phyloP scores from a whole-genome alignment of 164 flowering plant species.

The Sedum album region DNA sequence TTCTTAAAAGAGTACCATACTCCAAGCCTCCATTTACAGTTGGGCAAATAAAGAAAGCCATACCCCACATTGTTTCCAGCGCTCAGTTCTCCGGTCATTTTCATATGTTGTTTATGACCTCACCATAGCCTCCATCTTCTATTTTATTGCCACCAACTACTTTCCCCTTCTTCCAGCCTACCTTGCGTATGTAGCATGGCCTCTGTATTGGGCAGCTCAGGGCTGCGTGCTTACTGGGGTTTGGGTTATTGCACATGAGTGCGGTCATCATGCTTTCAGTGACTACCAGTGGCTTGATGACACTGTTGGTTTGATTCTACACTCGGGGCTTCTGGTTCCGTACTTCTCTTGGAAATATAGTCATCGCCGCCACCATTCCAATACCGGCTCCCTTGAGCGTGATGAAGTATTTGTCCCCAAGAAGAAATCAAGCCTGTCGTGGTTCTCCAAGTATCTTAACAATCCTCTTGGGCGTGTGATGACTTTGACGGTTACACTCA shows the following conservation, averaged over 20 bases:
- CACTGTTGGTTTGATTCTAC: conserved; percentile 3
- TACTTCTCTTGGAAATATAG: conserved; percentile 8
- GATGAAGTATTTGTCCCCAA: conserved; percentile 8
- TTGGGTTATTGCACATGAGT: conserved; percentile 8
- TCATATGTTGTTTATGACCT: conserved; percentile 6
- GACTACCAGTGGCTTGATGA: conserved; percentile 7
- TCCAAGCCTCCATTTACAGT: conserved; percentile 6
- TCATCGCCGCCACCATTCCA: conserved; percentile 8
- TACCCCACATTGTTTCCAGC: conserved; percentile 8
- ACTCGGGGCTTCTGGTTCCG: not conserved
- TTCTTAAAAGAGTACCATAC: not conserved
- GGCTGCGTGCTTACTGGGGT: conserved; percentile 1
- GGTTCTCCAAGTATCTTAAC: conserved; percentile 4
- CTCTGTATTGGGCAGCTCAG: conserved; percentile 3
- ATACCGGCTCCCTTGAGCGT: conserved; percentile 3
- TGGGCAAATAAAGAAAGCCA: conserved; percentile 5
- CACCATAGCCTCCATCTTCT: conserved; percentile 1
- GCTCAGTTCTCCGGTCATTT: not conserved
- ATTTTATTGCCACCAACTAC: conserved; percentile 4
- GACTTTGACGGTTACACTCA: not conserved
- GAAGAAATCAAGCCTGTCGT: not conserved
- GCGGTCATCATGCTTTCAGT: conserved; percentile 7
- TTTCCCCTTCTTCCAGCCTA: conserved; percentile 6
- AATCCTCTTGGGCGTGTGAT: conserved; percentile 2
- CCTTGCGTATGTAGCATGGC: not conserved